Conservation (phyloP, 1,284 basidiomycete genomes). For the Phenoliferia sp. region DNA sequence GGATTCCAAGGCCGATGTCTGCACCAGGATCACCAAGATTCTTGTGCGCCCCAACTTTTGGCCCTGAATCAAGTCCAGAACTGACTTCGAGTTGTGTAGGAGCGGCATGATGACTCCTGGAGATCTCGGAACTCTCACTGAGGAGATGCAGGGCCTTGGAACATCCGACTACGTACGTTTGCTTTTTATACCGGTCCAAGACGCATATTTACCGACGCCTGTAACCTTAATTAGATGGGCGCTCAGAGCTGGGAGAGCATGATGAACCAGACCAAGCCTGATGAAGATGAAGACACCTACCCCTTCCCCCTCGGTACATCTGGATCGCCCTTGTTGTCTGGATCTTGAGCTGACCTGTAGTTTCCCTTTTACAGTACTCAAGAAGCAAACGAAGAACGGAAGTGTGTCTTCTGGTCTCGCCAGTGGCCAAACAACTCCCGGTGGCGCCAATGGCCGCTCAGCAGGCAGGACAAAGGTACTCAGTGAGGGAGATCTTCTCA, state of each 20-base stretch:
- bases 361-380: constrained; percentile 50
- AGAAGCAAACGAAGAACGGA: constrained; percentile 84
- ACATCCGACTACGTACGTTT: constrained; percentile 84
- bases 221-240: constrained; percentile 37
- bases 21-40: constrained; percentile 83
- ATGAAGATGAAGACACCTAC: constrained; percentile 87
- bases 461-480: constrained; percentile 52
- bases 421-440: constrained; percentile 75
- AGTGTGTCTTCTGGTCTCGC: constrained; percentile 64
- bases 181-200: constrained; percentile 39
- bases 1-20: constrained; percentile 61
- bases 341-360: background rate
- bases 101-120: constrained; percentile 67
- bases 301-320: constrained; percentile 53
- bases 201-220: background rate
- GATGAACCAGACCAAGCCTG: constrained; percentile 41
- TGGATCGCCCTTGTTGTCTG: background rate
- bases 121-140: constrained; percentile 86
- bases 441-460: constrained; percentile 46
- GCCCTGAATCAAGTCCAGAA: background rate
- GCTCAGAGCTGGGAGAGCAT: constrained; percentile 42
- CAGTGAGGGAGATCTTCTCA: constrained; percentile 73
- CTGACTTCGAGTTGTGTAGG: background rate
- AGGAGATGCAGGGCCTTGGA: constrained; percentile 68
- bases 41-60: constrained; percentile 51